These are phyloP conservation scores for Caloboletus inedulis DNA, from an alignment of 1,284 basidiomycete genomes.

Conservation along the genomic window DNA sequence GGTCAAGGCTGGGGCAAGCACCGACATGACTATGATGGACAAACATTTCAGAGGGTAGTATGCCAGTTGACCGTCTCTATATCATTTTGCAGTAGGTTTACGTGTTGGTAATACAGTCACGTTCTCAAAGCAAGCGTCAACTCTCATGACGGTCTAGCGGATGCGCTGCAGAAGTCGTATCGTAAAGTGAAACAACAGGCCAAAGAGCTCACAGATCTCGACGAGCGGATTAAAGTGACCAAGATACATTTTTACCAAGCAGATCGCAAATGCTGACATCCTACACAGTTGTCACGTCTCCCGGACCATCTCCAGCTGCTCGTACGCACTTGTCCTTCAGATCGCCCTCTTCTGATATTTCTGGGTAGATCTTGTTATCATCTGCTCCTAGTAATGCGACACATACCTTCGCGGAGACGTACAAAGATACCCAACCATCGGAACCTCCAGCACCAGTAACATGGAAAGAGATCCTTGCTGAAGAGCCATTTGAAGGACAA, in stretches of 20 bases:
- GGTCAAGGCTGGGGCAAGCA: constrained; percentile 51
- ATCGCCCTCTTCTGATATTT: constrained; percentile 5
- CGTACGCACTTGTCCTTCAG: constrained; percentile 39
- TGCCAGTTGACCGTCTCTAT: not conserved
- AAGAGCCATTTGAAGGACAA: constrained; percentile 75
- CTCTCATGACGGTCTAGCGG: constrained; percentile 54
- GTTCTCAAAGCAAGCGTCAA: constrained; percentile 68
- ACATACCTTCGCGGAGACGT: constrained; percentile 46
- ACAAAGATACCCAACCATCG: constrained; percentile 48
- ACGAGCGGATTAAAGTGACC: constrained; percentile 59
- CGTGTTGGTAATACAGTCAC: constrained; percentile 39
- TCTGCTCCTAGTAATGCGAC: constrained; percentile 47
- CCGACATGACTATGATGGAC: constrained; percentile 54
- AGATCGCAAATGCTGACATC: constrained; percentile 6
- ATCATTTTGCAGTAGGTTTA: constrained; percentile 14
- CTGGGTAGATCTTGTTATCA: constrained; percentile 52
- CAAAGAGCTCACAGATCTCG: constrained; percentile 53
- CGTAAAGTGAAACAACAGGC: constrained; percentile 47
- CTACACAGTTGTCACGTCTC: constrained; percentile 49
- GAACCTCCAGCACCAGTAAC: constrained; percentile 45
- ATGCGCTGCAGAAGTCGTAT: constrained; percentile 54
- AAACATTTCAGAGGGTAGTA: constrained; percentile 57
- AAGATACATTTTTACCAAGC: not conserved
- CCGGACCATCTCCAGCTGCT: constrained; percentile 70
- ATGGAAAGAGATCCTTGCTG: constrained; percentile 72